Evolutionary conservation across 345 rosid species (phyloP).

Genomic region (Salix caprea): DNA sequence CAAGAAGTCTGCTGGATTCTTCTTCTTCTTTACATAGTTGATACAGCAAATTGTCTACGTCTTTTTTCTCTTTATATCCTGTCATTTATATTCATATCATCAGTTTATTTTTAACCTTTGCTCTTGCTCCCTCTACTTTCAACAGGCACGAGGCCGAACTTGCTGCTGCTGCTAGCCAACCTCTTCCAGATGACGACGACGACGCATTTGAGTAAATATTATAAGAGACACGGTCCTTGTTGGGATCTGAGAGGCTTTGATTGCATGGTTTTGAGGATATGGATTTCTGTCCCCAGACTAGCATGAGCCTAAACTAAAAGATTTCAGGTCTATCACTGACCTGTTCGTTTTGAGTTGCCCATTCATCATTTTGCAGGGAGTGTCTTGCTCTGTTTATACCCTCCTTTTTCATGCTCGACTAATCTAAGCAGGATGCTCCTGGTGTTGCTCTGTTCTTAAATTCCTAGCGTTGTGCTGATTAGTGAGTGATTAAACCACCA

Average conservation of each 20-base stretch:
- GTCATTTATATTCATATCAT: neutral
- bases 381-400: conserved; percentile 7
- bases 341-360: neutral
- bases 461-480: neutral
- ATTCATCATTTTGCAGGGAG: conserved; percentile 7
- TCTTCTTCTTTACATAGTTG: neutral
- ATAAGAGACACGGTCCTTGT: neutral
- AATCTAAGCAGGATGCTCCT: neutral
- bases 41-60: neutral
- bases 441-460: neutral
- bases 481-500: neutral
- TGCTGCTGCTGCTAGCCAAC: conserved; percentile 19
- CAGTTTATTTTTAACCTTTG: neutral
- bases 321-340: conserved; percentile 12
- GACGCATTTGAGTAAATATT: conserved; percentile 14
- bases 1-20: neutral
- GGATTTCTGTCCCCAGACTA: conserved; percentile 6
- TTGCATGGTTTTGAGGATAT: conserved; percentile 12
- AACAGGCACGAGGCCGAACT: conserved; percentile 25
- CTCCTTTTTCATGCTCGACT: neutral
- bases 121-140: neutral
- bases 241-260: neutral
- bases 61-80: too few relatives aligned
- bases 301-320: conserved; percentile 9
- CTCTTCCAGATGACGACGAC: conserved; percentile 33